phyloP scores from a whole-genome alignment of 805 yeast species.

The Yamadazyma olivae region DNA sequence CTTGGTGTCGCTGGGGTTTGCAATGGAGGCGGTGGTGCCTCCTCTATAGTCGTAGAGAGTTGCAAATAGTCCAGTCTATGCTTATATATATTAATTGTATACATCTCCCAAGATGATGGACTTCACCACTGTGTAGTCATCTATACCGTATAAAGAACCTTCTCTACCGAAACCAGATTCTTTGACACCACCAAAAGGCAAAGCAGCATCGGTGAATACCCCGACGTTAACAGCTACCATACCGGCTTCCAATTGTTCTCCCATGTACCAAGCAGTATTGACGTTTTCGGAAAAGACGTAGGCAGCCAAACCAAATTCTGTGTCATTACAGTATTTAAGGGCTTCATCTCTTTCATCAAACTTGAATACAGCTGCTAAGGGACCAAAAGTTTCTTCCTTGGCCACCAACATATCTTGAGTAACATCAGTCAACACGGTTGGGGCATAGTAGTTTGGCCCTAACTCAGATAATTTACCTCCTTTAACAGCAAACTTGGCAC shows the following conservation, averaged over 20 bases:
- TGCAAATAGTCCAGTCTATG: not conserved
- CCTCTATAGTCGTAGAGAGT: constrained; percentile 74
- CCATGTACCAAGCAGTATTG: constrained; percentile 48
- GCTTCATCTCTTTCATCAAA: constrained; percentile 56
- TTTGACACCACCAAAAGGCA: constrained; percentile 77
- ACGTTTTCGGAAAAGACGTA: constrained; percentile 54
- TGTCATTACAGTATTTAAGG: constrained; percentile 50
- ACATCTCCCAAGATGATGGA: constrained; percentile 49
- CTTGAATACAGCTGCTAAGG: constrained; percentile 54
- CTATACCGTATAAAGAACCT: constrained; percentile 72
- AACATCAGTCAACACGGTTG: constrained; percentile 52
- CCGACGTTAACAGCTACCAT: constrained; percentile 66
- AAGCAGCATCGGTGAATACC: constrained; percentile 52
- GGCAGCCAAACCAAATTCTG: constrained; percentile 57
- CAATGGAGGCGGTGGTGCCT: constrained; percentile 99
- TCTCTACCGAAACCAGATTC: constrained; percentile 81
- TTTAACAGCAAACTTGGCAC: constrained; percentile 47
- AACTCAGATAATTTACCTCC: constrained; percentile 53
- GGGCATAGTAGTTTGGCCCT: constrained; percentile 53
- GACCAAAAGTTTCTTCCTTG: constrained; percentile 64
- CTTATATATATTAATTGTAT: constrained; percentile 13
- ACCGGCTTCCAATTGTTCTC: constrained; percentile 60
- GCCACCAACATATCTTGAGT: constrained; percentile 48
- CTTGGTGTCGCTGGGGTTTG: constrained; percentile 93
- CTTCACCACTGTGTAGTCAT: constrained; percentile 64